A percentile compares a stretch with the other conserved stretches of the same genome.
Conservation (phyloP, 2,329 filamentous ascomycete species). For the Hirsutella rhossiliensis region DNA sequence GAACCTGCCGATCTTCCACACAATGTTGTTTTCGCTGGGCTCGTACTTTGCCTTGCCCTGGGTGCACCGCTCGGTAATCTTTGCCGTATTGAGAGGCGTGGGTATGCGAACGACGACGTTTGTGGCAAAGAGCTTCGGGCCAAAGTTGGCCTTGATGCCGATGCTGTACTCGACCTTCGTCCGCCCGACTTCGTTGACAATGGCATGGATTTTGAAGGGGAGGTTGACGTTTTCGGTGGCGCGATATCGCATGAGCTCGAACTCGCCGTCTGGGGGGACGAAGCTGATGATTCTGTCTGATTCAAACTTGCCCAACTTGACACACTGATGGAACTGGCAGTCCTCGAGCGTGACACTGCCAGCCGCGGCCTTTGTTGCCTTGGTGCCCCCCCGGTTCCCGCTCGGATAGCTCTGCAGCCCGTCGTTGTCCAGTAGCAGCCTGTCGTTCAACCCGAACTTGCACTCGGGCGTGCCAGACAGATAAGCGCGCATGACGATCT, state of each 20-base stretch:
- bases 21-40: slow-evolving; percentile 92
- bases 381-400: slow-evolving; percentile 68
- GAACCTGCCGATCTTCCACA: slow-evolving; percentile 99
- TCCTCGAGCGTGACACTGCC: slow-evolving; percentile 94
- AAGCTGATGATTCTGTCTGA: slow-evolving; percentile 95
- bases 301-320: slow-evolving; percentile 94
- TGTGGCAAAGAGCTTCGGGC: slow-evolving; percentile 89
- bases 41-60: slow-evolving; percentile 99
- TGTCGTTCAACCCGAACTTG: slow-evolving; percentile 97
- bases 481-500: slow-evolving; percentile 98
- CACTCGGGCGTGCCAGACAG: slow-evolving; percentile 93
- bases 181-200: slow-evolving; percentile 93
- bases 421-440: slow-evolving; percentile 76
- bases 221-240: slow-evolving; percentile 98
- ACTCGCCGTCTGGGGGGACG: slow-evolving; percentile 92
- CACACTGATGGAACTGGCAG: slow-evolving; percentile 98
- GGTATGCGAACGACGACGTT: slow-evolving; percentile 93
- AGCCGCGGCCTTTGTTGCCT: slow-evolving; percentile 88
- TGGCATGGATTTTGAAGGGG: slow-evolving; percentile 97
- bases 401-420: slow-evolving; percentile 53
- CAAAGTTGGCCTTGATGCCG: slow-evolving; percentile 93
- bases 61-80: slow-evolving; percentile 82
- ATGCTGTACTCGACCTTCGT: slow-evolving; percentile 99
- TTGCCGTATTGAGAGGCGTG: slow-evolving; percentile 90
- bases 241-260: slow-evolving; percentile 97